Base-by-base conservation (phyloP, 768 basidiomycete species). In the Dacryopinax spathularia region DNA sequence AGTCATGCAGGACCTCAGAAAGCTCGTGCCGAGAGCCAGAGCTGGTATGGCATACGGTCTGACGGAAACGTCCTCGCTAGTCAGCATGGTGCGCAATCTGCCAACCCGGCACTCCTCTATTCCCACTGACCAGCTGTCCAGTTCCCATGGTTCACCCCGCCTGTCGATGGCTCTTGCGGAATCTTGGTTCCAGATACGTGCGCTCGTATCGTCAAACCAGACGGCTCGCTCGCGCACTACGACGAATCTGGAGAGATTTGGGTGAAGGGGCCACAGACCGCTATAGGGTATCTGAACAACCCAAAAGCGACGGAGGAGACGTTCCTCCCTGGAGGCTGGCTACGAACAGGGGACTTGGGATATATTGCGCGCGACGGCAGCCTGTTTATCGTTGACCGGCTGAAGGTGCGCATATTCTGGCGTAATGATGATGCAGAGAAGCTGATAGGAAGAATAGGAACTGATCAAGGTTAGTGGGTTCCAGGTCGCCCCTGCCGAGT, bases 191-290 rank as follows among this genome's bases (percentile, higher is more conserved):
- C 85, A 1, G 86, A 86, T 0, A 75, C 77, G 12, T 68, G 76
- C 20, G 82, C 79, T 15, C 78, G 81, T 3, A 76, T 87, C 2
- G 73, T 86, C 31, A 86, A 81, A 69, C 64, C 63, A 1, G 84
- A 88, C 70, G 86, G 86, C 0, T 73, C 80, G 0, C 66, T 81
- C 29, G 86, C 79, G 0, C 75, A 77, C 0, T 80, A 75, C 64
- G 77, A 81, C 62, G 85, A 88, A 66, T 70, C 78, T 1, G 87
- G 87, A 0, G 84, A 88, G 70, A 73, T 88, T 2, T 70, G 80
- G 6, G 73, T 85, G 34, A 80, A 73, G 33, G 80, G 83, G 0
- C 86, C 86, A 10, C 78, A 83, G 0, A 80, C 84, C 72, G 81
- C 74, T 6, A 69, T 84, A 61, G 48, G 48, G 29, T 56, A 56